Base-by-base conservation (phyloP, 495 filamentous ascomycete genomes). In the Xylaria intraflava region DNA sequence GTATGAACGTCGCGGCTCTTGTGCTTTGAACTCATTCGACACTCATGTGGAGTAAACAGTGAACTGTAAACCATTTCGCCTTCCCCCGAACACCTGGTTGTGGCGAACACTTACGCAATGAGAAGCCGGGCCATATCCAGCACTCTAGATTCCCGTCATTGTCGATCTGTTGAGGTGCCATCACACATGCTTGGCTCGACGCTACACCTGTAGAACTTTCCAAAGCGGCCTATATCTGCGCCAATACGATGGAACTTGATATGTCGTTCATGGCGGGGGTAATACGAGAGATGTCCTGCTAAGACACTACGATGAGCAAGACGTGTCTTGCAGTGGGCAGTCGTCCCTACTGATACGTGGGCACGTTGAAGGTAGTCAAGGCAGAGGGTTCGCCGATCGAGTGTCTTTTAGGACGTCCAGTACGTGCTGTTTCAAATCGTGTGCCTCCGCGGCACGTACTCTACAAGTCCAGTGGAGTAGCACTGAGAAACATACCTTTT, bases 131-230 rank as follows among this genome's bases (percentile, higher is more conserved):
- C 20, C 6, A 51, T 36, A 36, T 14, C 12, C 11, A 33, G 7
- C 17, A 23, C 11, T 10, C 9, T 20, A 17, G 4, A 38, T 6
- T 3, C 2, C 17, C n/a, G n/a, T 8, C n/a, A 38, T 19, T 51
- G 17, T 16, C 27, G n/a, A 52, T 53, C 11, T 43, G 45, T 33
- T 44, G 12, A n/a, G 23, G 14, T 19, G 20, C 10, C 6, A 30
- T 46, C 16, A 8, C 26, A 53, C 51, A 31, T 31, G 16, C 41
- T 40, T 35, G 47, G 36, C 36, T 24, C 36, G 31, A 51, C 26
- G 38, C 5, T 40, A 29, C 23, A 49, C 35, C 4, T 41, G 46
- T 30, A 33, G 1, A n/a, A 11, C 29, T n/a, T 5, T 14, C 11
- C 29, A 16, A 36, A 12, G 42, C 16, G 8, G 8, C 22, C 16